Percentiles rank a stretch among this genome's conserved stretches.
Evolutionary conservation across 2,329 filamentous ascomycete species (phyloP).

Genomic region (Monilinia aucupariae): DNA sequence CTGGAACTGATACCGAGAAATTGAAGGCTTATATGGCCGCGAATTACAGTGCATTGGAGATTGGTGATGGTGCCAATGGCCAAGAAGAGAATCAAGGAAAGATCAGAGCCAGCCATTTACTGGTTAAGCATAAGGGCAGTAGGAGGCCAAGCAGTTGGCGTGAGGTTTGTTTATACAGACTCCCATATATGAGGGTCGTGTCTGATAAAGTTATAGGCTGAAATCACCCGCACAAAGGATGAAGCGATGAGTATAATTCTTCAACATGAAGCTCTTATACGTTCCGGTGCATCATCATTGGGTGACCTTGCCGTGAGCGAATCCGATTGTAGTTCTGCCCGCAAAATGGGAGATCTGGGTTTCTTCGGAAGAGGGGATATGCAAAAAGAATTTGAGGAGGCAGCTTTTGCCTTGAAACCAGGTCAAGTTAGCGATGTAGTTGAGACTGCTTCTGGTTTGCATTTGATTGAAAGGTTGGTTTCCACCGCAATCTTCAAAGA

Average conservation of each 20-base stretch:
- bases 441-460: slow-evolving; percentile 87
- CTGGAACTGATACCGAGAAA: slow-evolving; percentile 82
- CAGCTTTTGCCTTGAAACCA: slow-evolving; percentile 81
- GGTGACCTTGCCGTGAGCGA: slow-evolving; percentile 83
- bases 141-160: slow-evolving; percentile 89
- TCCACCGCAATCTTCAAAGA: background rate
- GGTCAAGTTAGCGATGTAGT: slow-evolving; percentile 84
- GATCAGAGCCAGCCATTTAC: slow-evolving; percentile 86
- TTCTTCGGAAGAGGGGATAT: slow-evolving; percentile 94
- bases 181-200: background rate
- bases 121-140: slow-evolving; percentile 89
- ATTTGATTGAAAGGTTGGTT: slow-evolving; percentile 83
- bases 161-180: slow-evolving; percentile 46
- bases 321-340: slow-evolving; percentile 91
- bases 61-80: slow-evolving; percentile 35
- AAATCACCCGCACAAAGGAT: slow-evolving; percentile 83
- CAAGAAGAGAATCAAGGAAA: slow-evolving; percentile 58
- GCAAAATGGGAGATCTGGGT: slow-evolving; percentile 89
- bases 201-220: slow-evolving; percentile 42
- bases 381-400: slow-evolving; percentile 98
- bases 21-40: slow-evolving; percentile 91
- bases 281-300: slow-evolving; percentile 60
- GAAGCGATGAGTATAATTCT: slow-evolving; percentile 76
- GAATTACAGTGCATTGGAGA: slow-evolving; percentile 63
- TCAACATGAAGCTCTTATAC: slow-evolving; percentile 70